Evolutionary conservation across 768 basidiomycete genomes (phyloP), one percentile per base, ranked within the genome.

Genomic region (Termitomyces sp.): DNA sequence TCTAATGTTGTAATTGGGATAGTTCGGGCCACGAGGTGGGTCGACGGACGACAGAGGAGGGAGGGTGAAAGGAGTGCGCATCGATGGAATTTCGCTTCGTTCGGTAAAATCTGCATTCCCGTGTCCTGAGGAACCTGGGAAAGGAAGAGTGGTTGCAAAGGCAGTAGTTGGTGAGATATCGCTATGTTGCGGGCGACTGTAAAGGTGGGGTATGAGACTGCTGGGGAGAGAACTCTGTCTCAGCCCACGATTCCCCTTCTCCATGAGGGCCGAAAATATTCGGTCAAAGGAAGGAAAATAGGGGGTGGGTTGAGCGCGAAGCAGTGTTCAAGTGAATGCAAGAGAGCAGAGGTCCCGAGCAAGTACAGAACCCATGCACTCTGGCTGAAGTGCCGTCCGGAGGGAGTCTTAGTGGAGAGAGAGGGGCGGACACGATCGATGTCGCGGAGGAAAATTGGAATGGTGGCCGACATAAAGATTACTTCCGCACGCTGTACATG

Each of bases 201-300:
- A 77, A 52, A 85, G 77, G 64, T 79, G 80, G n/a, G 79, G 78
- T 60, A 77, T 78, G 45, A 86, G 76, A 62, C 77, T 81, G 62
- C 73, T 75, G 42, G 84, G 84, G 17, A 86, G 77, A 36, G 81
- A 81, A 74, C 82, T 84, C 62, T 77, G 73, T 61, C 68, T 67
- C 50, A 50, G 60, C 55, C 68, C 63, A 55, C 64, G 65, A 62
- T 71, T 67, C 60, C 65, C 59, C 57, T 66, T 65, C 52, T 71
- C 71, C 57, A 65, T 72, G 38, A 59, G 62, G 53, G 47, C 51
- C 66, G 57, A 61, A 52, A 61, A 56, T 53, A 61, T 47, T 61
- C 25, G 50, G 32, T 56, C 64, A 64, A 64, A 68, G 60, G 60
- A 61, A 60, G 57, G 65, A 45, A 63, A 64, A 60, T 69, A 65